These are phyloP conservation scores for Mortierella antarctica DNA, from an alignment of 192 early-diverging fungal genomes.

Conservation along the genomic window DNA sequence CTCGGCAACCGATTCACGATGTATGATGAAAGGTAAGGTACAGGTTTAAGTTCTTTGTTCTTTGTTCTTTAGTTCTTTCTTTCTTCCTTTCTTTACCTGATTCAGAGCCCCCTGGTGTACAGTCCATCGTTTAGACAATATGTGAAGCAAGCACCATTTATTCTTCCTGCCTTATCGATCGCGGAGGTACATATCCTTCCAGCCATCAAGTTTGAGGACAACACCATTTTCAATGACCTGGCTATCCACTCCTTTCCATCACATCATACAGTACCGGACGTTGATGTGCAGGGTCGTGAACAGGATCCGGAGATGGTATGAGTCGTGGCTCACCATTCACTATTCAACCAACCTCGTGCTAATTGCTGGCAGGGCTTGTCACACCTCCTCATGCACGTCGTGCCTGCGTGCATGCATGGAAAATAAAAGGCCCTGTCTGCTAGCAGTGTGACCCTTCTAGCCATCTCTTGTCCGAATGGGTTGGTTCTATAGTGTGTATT, in stretches of 20 bases:
- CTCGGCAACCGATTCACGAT: constrained; percentile 56
- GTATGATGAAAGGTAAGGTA: constrained; percentile 54
- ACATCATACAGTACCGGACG: constrained; percentile 12
- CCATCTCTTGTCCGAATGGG: too few species aligned
- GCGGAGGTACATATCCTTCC: constrained; percentile 17
- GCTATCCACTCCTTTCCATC: constrained; percentile 33
- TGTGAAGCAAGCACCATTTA: constrained; percentile 39
- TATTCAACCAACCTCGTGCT: too few species aligned
- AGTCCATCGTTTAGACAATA: constrained; percentile 41
- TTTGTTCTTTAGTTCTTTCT: not conserved
- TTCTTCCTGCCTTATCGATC: constrained; percentile 37
- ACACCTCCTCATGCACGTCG: too few species aligned
- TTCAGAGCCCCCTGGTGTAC: not conserved
- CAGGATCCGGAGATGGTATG: constrained; percentile 34
- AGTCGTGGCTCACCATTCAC: not conserved
- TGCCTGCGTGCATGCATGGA: too few species aligned
- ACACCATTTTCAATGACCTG: constrained; percentile 43
- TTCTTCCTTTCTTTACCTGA: not conserved
- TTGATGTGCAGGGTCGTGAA: constrained; percentile 21
- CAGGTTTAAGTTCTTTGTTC: not conserved
- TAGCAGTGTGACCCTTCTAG: too few species aligned
- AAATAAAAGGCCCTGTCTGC: not conserved
- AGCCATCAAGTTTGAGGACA: constrained; percentile 42
- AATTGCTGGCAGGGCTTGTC: too few species aligned
- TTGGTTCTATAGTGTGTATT: too few species aligned